A percentile compares a stretch with the other conserved stretches of the same genome.
These are phyloP conservation scores for Trichoderma sp. DNA, from an alignment of 2,329 filamentous ascomycete genomes.

Conservation along the genomic window DNA sequence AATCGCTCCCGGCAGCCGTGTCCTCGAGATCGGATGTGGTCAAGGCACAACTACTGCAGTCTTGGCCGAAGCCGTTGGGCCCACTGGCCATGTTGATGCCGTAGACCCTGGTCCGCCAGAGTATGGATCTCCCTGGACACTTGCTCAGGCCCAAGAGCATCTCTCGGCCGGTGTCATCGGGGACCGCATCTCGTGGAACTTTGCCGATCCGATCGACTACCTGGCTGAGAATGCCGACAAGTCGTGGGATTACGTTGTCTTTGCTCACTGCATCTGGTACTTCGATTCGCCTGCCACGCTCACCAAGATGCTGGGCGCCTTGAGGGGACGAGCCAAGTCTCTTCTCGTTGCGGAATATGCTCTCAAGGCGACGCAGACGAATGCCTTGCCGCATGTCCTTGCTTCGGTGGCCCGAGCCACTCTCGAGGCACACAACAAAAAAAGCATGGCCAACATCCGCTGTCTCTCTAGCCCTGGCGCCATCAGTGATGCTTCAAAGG, in stretches of 20 bases:
- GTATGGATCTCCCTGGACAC: constrained; percentile 51
- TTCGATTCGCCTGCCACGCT: constrained; percentile 41
- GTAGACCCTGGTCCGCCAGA: constrained; percentile 51
- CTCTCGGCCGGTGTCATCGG: constrained; percentile 43
- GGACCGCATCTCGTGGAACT: constrained; percentile 43
- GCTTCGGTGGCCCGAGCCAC: constrained; percentile 46
- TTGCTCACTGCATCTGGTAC: constrained; percentile 55
- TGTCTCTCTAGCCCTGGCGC: constrained; percentile 42
- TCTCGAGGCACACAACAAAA: constrained; percentile 41
- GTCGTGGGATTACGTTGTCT: constrained; percentile 45
- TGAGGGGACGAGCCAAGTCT: constrained; percentile 24
- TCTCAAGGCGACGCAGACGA: constrained; percentile 35
- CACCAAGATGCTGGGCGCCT: constrained; percentile 24
- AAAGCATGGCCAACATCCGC: constrained; percentile 46
- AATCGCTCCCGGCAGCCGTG: constrained; percentile 38
- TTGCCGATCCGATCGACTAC: constrained; percentile 37
- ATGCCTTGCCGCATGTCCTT: constrained; percentile 49
- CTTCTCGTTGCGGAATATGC: constrained; percentile 32
- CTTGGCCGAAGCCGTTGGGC: constrained; percentile 48
- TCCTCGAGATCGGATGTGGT: constrained; percentile 60
- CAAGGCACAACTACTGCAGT: constrained; percentile 57
- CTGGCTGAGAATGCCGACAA: constrained; percentile 28
- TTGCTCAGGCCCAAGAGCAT: constrained; percentile 47
- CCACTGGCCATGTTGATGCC: constrained; percentile 46
- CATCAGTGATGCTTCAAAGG: constrained; percentile 38